Evolutionary conservation across 2,329 filamentous ascomycete species (phyloP).

Genomic region (Claviceps sp.): DNA sequence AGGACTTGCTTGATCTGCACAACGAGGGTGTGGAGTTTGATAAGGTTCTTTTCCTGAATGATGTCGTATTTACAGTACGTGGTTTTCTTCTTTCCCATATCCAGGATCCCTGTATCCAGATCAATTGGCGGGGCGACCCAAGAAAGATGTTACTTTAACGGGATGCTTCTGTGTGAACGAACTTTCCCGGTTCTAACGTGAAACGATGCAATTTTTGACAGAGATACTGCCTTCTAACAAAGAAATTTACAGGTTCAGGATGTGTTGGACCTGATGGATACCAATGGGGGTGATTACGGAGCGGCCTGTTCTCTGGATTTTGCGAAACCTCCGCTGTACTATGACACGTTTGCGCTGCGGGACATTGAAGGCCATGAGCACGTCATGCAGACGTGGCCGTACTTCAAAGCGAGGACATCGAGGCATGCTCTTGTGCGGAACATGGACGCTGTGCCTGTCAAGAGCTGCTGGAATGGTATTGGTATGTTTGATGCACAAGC

Average conservation of each 20-base stretch:
- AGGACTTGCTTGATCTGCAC: slow-evolving; percentile 39
- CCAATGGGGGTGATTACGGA: slow-evolving; percentile 44
- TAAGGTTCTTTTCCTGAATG: slow-evolving; percentile 48
- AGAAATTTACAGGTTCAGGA: slow-evolving; percentile 32
- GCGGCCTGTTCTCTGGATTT: slow-evolving; percentile 52
- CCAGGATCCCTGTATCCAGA: neutral
- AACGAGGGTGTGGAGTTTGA: slow-evolving; percentile 39
- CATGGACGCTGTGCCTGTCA: slow-evolving; percentile 29
- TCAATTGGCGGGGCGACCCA: too few species aligned
- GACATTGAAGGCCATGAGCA: slow-evolving; percentile 38
- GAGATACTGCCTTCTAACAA: too few species aligned
- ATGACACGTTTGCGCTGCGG: slow-evolving; percentile 50
- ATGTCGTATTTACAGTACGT: slow-evolving; percentile 45
- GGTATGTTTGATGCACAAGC: slow-evolving; percentile 14
- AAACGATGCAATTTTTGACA: too few species aligned
- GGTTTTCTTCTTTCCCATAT: neutral
- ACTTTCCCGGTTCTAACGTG: too few species aligned
- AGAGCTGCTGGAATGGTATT: slow-evolving; percentile 34
- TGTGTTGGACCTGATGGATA: slow-evolving; percentile 40
- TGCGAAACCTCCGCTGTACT: slow-evolving; percentile 36
- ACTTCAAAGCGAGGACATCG: slow-evolving; percentile 37
- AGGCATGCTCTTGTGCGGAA: slow-evolving; percentile 39
- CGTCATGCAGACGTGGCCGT: slow-evolving; percentile 44
- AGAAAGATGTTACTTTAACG: too few species aligned
- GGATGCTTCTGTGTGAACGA: too few species aligned